phyloP scores from a whole-genome alignment of 192 early-diverging fungal species.

The Backusella tarrabulga region DNA sequence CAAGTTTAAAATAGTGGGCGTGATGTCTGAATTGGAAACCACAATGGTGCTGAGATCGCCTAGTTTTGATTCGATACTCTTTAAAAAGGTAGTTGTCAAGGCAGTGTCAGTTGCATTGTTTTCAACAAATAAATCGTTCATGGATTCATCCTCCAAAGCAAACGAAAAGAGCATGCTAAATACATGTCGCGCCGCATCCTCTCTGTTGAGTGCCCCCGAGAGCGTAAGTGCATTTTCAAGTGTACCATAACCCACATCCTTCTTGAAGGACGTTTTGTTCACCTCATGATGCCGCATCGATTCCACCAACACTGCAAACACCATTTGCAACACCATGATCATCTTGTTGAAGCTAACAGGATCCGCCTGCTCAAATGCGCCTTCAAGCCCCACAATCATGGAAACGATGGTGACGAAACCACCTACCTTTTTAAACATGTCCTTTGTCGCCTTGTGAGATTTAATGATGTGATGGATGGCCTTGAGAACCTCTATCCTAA shows the following conservation, averaged over 20 bases:
- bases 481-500: constrained; percentile 55
- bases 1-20: constrained; percentile 26
- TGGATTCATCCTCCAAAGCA: constrained; percentile 45
- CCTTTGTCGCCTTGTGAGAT: constrained; percentile 45
- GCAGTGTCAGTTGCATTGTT: constrained; percentile 3
- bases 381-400: constrained; percentile 51
- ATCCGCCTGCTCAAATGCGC: constrained; percentile 31
- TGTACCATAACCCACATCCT: constrained; percentile 50
- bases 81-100: not conserved
- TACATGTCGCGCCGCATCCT: constrained; percentile 36
- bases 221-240: constrained; percentile 56
- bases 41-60: not conserved
- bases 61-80: constrained; percentile 13
- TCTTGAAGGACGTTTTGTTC: constrained; percentile 47
- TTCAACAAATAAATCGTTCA: constrained; percentile 42
- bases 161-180: constrained; percentile 60
- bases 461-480: constrained; percentile 47
- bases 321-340: constrained; percentile 40
- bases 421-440: constrained; percentile 55
- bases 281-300: constrained; percentile 48
- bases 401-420: constrained; percentile 62
- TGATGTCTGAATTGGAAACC: constrained; percentile 34
- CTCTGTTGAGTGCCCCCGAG: constrained; percentile 46
- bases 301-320: constrained; percentile 48
- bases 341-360: constrained; percentile 24